These are phyloP conservation scores for Sphaceloma murrayae DNA, from an alignment of 2,329 filamentous ascomycete genomes.

Conservation along the genomic window DNA sequence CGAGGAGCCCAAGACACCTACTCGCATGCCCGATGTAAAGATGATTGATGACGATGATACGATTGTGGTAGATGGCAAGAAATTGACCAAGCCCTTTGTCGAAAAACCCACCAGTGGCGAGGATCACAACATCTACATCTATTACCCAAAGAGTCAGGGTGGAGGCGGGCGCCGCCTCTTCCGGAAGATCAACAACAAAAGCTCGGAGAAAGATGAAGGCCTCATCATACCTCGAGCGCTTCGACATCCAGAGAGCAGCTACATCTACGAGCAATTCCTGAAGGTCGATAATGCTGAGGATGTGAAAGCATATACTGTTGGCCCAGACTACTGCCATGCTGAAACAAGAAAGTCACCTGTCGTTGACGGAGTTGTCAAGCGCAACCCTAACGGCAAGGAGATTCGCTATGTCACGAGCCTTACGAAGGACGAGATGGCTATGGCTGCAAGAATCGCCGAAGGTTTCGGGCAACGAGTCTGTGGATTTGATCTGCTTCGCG, in stretches of 20 bases:
- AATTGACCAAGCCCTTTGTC: conserved; percentile 86
- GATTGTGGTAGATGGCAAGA: conserved; percentile 72
- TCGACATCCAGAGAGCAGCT: conserved; percentile 71
- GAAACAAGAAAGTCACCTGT: conserved; percentile 96
- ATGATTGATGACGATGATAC: conserved; percentile 85
- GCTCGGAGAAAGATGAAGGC: conserved; percentile 80
- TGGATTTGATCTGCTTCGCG: conserved; percentile 86
- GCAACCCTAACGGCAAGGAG: conserved; percentile 96
- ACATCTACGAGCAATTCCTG: conserved; percentile 95
- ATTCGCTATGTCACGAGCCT: conserved; percentile 88
- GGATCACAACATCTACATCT: conserved; percentile 98
- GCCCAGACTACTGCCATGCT: conserved; percentile 84
- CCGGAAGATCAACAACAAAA: conserved; percentile 97
- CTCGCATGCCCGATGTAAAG: conserved; percentile 51
- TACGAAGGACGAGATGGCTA: conserved; percentile 67
- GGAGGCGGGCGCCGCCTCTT: conserved; percentile 89
- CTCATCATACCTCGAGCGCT: conserved; percentile 70
- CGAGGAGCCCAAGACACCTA: conserved; percentile 11
- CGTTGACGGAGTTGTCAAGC: conserved; percentile 87
- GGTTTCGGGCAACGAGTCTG: conserved; percentile 93
- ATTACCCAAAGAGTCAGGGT: conserved; percentile 78
- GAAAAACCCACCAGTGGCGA: conserved; percentile 98
- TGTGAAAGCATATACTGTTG: conserved; percentile 97
- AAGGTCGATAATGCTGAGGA: conserved; percentile 95
- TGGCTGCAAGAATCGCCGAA: conserved; percentile 80